phyloP scores from a whole-genome alignment of 805 yeast species.

The Metschnikowia kunwiensis region DNA sequence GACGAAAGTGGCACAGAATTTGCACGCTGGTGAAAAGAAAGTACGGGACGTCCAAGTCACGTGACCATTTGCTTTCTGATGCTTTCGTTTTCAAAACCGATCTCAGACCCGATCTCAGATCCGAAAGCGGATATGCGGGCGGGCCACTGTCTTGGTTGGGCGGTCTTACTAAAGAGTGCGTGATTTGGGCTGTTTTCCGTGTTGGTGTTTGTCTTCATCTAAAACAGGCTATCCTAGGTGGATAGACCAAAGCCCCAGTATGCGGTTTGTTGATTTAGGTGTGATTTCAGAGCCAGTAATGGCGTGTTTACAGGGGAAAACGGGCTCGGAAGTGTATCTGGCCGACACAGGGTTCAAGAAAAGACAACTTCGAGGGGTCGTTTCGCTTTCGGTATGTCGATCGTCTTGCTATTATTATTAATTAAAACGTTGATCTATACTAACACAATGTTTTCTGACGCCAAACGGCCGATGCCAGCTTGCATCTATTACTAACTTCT shows the following conservation, averaged over 20 bases:
- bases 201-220: not conserved
- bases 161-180: slow-evolving; percentile 11
- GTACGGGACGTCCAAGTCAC: not conserved
- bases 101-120: not conserved
- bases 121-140: slow-evolving; percentile 19
- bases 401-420: not conserved
- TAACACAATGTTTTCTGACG: too few species aligned
- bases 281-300: slow-evolving; percentile 4
- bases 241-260: slow-evolving; percentile 15
- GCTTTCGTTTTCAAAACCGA: slow-evolving; percentile 15
- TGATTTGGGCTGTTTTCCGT: too few species aligned
- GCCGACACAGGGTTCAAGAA: slow-evolving; percentile 12
- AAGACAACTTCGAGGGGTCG: slow-evolving; percentile 15
- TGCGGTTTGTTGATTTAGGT: slow-evolving; percentile 12
- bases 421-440: not conserved
- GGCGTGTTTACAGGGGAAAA: not conserved
- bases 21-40: slow-evolving; percentile 1
- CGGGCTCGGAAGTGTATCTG: not conserved
- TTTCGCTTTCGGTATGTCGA: too few species aligned
- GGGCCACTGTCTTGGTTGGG: slow-evolving; percentile 8
- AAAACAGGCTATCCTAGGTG: slow-evolving; percentile 15
- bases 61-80: slow-evolving; percentile 14
- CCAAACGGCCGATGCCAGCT: too few species aligned
- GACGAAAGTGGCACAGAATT: slow-evolving; percentile 1
- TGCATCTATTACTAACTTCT: too few species aligned